phyloP scores from a whole-genome alignment of 805 yeast genomes.

The Ascoidea asiatica region DNA sequence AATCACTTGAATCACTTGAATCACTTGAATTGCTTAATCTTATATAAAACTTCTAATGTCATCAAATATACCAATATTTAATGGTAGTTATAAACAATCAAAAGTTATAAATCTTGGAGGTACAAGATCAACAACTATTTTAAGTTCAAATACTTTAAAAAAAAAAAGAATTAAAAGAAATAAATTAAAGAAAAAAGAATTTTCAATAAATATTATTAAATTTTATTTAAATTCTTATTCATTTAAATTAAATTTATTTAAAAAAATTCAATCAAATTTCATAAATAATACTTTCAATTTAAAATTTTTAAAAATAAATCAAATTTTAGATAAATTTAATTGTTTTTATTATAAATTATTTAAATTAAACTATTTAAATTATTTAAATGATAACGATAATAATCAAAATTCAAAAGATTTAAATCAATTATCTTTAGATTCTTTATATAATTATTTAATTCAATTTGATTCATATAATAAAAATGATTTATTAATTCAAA shows the following conservation, averaged over 20 bases:
- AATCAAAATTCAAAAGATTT: slow-evolving; percentile 2
- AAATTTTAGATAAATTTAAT: too few species aligned
- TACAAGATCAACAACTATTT: slow-evolving; percentile 24
- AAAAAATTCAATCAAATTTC: too few species aligned
- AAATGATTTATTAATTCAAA: background rate
- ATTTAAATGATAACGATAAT: too few species aligned
- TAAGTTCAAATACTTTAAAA: slow-evolving; percentile 54
- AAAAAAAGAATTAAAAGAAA: slow-evolving; percentile 56
- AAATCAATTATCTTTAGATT: background rate
- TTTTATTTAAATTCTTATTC: too few species aligned
- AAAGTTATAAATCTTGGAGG: slow-evolving; percentile 56
- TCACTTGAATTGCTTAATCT: background rate
- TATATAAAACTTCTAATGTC: background rate
- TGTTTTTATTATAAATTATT: too few species aligned
- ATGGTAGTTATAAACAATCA: slow-evolving; percentile 47
- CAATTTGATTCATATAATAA: background rate
- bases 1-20: too few species aligned
- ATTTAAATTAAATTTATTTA: too few species aligned
- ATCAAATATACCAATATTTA: slow-evolving; percentile 34
- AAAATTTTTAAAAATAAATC: too few species aligned
- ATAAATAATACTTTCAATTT: too few species aligned
- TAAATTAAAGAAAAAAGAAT: slow-evolving; percentile 30
- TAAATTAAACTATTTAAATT: too few species aligned
- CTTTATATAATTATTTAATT: background rate
- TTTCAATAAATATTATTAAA: slow-evolving; percentile 41